These are phyloP conservation scores for Mixia osmundae DNA, from an alignment of 1,284 basidiomycete genomes.

Conservation along the genomic window DNA sequence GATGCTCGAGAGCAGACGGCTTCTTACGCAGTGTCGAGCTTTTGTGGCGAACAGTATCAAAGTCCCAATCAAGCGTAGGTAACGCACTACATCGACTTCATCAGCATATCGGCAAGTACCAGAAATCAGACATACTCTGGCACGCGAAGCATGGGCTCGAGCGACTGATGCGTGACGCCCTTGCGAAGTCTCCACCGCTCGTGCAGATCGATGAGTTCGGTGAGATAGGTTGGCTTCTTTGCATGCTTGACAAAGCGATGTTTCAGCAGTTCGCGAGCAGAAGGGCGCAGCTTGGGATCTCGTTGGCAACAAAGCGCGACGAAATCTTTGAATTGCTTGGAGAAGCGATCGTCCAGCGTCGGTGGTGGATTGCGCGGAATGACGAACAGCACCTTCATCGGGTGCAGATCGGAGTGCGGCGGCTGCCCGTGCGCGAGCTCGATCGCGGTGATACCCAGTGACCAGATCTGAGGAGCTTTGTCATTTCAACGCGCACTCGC, in stretches of 20 bases:
- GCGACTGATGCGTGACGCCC: slow-evolving; percentile 40
- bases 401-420: slow-evolving; percentile 89
- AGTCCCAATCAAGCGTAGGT: no score
- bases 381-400: slow-evolving; percentile 95
- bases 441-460: slow-evolving; percentile 60
- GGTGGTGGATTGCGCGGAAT: slow-evolving; percentile 96
- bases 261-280: slow-evolving; percentile 79
- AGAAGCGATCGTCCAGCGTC: slow-evolving; percentile 52
- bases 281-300: slow-evolving; percentile 66
- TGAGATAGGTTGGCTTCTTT: slow-evolving; percentile 27
- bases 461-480: slow-evolving; percentile 15
- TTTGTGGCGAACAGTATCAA: slow-evolving; percentile 61
- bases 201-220: slow-evolving; percentile 81
- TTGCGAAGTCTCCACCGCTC: slow-evolving; percentile 68
- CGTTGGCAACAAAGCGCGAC: slow-evolving; percentile 77
- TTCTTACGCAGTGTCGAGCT: not conserved
- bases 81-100: slow-evolving; percentile 53
- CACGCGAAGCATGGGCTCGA: slow-evolving; percentile 33
- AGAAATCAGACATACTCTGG: slow-evolving; percentile 1
- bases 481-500: not conserved
- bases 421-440: slow-evolving; percentile 94
- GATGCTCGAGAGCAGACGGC: not conserved
- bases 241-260: slow-evolving; percentile 79
- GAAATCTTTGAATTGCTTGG: slow-evolving; percentile 80
- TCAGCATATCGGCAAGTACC: slow-evolving; percentile 17